Evolutionary conservation across 2,329 filamentous ascomycete genomes (phyloP).

Genomic region (Ophiostoma tasmaniense): DNA sequence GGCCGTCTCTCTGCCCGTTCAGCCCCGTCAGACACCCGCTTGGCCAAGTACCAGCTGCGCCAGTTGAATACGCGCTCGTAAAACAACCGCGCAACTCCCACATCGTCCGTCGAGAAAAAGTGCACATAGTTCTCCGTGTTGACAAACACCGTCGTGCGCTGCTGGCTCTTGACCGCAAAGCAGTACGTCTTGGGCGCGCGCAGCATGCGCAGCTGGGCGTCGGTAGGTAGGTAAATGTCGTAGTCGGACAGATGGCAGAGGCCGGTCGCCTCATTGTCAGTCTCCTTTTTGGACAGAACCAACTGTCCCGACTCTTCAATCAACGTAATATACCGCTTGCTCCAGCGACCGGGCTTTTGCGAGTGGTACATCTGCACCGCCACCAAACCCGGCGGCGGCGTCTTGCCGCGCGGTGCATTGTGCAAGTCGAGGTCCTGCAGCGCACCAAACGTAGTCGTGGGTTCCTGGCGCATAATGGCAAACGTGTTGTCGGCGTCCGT

Average conservation of each 20-base stretch:
- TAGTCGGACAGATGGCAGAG: constrained; percentile 87
- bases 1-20: not conserved
- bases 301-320: constrained; percentile 29
- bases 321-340: constrained; percentile 71
- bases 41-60: constrained; percentile 84
- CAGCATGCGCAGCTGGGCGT: constrained; percentile 59
- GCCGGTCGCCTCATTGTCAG: constrained; percentile 35
- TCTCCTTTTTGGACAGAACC: not conserved
- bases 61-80: constrained; percentile 65
- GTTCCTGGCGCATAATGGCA: constrained; percentile 45
- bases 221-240: constrained; percentile 75
- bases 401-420: constrained; percentile 46
- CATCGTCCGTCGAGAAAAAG: constrained; percentile 78
- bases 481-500: constrained; percentile 68
- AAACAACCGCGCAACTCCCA: constrained; percentile 57
- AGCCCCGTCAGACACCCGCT: not conserved
- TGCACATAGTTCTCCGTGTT: constrained; percentile 82
- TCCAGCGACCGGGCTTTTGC: constrained; percentile 76
- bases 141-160: constrained; percentile 76
- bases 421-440: constrained; percentile 55
- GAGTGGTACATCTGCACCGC: constrained; percentile 68
- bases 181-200: constrained; percentile 79
- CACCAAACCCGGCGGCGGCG: constrained; percentile 56
- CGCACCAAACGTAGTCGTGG: constrained; percentile 7
- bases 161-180: constrained; percentile 85